Percentiles rank a stretch among this genome's conserved stretches.
Evolutionary conservation across 371 early-diverging fungal genomes (phyloP).

Genomic region (Actinomortierella ambigua): DNA sequence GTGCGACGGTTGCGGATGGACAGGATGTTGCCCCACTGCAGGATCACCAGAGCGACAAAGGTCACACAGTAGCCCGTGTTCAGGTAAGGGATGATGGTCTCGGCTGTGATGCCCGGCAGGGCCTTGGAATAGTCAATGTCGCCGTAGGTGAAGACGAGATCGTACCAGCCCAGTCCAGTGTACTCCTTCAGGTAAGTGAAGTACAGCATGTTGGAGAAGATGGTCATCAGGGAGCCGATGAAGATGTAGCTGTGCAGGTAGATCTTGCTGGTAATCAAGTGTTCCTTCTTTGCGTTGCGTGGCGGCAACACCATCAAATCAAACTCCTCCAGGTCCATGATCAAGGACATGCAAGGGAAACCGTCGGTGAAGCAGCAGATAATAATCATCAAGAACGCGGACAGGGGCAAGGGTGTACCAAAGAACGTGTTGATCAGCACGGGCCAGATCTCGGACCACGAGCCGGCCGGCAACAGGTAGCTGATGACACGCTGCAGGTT

Average conservation of each 20-base stretch:
- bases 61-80: slow-evolving; percentile 62
- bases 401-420: slow-evolving; percentile 67
- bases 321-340: slow-evolving; percentile 67
- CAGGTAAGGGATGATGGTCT: slow-evolving; percentile 41
- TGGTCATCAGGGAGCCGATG: slow-evolving; percentile 61
- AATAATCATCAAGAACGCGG: slow-evolving; percentile 64
- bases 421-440: slow-evolving; percentile 72
- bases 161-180: slow-evolving; percentile 49
- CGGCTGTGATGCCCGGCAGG: slow-evolving; percentile 50
- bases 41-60: slow-evolving; percentile 66
- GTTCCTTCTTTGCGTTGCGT: slow-evolving; percentile 61
- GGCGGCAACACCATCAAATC: slow-evolving; percentile 65
- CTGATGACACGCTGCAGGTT: slow-evolving; percentile 81
- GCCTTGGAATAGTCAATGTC: slow-evolving; percentile 47
- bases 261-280: slow-evolving; percentile 56
- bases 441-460: slow-evolving; percentile 71
- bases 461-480: slow-evolving; percentile 76
- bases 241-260: slow-evolving; percentile 67
- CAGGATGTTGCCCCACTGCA: slow-evolving; percentile 61
- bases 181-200: slow-evolving; percentile 56
- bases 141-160: slow-evolving; percentile 58
- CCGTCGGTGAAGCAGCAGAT: slow-evolving; percentile 61
- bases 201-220: slow-evolving; percentile 65
- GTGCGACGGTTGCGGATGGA: slow-evolving; percentile 62
- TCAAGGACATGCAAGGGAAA: slow-evolving; percentile 61